A percentile compares a stretch with the other conserved stretches of the same genome.
phyloP scores from a whole-genome alignment of 2,329 filamentous ascomycete species.

The Epichloe scottii region DNA sequence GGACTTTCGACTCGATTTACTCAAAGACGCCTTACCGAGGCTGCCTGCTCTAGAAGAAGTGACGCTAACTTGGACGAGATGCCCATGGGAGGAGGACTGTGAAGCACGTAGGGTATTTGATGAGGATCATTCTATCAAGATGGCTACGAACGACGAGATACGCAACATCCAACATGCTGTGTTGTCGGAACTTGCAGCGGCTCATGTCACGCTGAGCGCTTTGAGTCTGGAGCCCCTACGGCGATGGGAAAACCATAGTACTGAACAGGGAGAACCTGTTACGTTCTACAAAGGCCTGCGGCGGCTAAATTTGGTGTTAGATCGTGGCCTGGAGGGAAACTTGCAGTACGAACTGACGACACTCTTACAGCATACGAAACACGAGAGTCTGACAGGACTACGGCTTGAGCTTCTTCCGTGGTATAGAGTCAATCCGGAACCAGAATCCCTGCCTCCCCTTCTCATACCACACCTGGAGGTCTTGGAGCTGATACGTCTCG shows the following conservation, averaged over 20 bases:
- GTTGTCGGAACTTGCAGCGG: slow-evolving; percentile 8
- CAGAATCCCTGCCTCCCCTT: not conserved
- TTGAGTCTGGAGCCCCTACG: not conserved
- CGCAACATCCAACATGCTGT: slow-evolving; percentile 11
- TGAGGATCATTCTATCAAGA: slow-evolving; percentile 9
- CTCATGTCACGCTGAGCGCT: slow-evolving; percentile 8
- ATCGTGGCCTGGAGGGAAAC: not conserved
- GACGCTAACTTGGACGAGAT: slow-evolving; percentile 13
- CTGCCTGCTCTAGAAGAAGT: slow-evolving; percentile 12
- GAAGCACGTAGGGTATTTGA: slow-evolving; percentile 6
- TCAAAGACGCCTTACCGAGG: slow-evolving; percentile 5
- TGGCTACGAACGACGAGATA: slow-evolving; percentile 6
- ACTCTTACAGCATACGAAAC: not conserved
- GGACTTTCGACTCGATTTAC: not conserved
- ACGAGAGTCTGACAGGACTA: slow-evolving; percentile 1
- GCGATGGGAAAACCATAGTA: not conserved
- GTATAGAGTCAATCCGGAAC: not conserved
- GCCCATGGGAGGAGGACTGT: slow-evolving; percentile 10
- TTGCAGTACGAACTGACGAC: not conserved
- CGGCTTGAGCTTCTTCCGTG: slow-evolving; percentile 8
- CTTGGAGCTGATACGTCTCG: not conserved
- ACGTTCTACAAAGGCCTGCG: not conserved
- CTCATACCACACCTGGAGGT: not conserved
- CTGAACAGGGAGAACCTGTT: not conserved
- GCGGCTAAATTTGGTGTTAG: not conserved